Percentiles rank a stretch among this genome's conserved stretches.
These are phyloP conservation scores for Verticillium nonalfalfae DNA, from an alignment of 2,329 filamentous ascomycete genomes.

Conservation along the genomic window DNA sequence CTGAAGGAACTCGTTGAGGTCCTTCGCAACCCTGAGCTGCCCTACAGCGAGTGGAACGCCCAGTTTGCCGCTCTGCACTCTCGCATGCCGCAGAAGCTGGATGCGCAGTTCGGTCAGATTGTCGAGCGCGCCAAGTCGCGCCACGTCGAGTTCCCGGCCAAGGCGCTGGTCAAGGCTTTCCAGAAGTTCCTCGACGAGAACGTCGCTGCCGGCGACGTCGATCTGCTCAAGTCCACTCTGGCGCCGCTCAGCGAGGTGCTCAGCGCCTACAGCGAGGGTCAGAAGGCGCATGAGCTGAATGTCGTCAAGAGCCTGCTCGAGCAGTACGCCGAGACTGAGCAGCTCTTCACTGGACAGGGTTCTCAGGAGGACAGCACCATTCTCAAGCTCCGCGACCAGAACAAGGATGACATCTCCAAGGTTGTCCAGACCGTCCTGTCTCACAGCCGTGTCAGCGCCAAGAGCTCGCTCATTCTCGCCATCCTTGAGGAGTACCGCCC, in stretches of 20 bases:
- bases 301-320: constrained; percentile 76
- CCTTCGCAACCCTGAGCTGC: constrained; percentile 80
- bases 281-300: constrained; percentile 83
- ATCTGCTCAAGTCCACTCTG: constrained; percentile 66
- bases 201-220: constrained; percentile 64
- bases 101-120: constrained; percentile 72
- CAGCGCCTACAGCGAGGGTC: constrained; percentile 73
- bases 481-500: constrained; percentile 92
- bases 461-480: constrained; percentile 89
- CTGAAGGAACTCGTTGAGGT: constrained; percentile 88
- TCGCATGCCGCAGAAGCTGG: constrained; percentile 92
- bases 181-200: constrained; percentile 86
- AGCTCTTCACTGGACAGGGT: constrained; percentile 77
- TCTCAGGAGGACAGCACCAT: constrained; percentile 90
- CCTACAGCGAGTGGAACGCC: constrained; percentile 93
- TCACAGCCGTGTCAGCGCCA: constrained; percentile 84
- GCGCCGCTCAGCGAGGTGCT: constrained; percentile 73
- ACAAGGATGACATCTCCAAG: constrained; percentile 84
- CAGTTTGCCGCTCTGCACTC: constrained; percentile 96
- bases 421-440: constrained; percentile 89
- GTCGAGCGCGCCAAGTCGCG: constrained; percentile 77
- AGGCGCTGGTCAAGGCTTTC: constrained; percentile 77
- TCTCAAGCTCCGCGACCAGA: constrained; percentile 86
- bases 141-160: constrained; percentile 84
- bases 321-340: constrained; percentile 77